These are phyloP conservation scores for Fusarium chlamydosporum DNA, from an alignment of 2,329 filamentous ascomycete species.

Conservation along the genomic window DNA sequence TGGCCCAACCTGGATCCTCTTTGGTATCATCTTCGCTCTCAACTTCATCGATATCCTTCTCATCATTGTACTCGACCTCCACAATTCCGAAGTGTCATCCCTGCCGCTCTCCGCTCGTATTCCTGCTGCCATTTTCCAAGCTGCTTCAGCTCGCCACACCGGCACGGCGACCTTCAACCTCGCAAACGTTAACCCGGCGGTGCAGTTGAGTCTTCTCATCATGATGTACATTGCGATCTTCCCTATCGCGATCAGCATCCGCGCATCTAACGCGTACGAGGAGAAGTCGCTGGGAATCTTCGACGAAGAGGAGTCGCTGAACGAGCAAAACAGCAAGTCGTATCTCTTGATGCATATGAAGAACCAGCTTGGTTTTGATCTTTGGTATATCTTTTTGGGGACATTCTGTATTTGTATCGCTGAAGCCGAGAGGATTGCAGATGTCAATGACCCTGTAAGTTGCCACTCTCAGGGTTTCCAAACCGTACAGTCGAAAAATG, in stretches of 20 bases:
- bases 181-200: conserved; percentile 63
- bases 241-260: conserved; percentile 72
- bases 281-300: conserved; percentile 74
- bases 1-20: conserved; percentile 70
- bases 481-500: too few species aligned
- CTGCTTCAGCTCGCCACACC: conserved; percentile 62
- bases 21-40: conserved; percentile 63
- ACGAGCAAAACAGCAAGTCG: conserved; percentile 47
- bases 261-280: conserved; percentile 72
- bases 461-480: accelerated
- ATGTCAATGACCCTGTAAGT: conserved; percentile 44
- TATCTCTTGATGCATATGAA: conserved; percentile 53
- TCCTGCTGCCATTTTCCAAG: conserved; percentile 71
- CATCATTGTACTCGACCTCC: conserved; percentile 65
- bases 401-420: conserved; percentile 55
- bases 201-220: conserved; percentile 70
- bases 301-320: conserved; percentile 35
- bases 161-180: conserved; percentile 66
- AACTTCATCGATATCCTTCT: conserved; percentile 69
- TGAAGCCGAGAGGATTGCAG: conserved; percentile 43
- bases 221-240: conserved; percentile 77
- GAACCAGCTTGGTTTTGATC: conserved; percentile 57
- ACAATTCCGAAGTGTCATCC: conserved; percentile 62
- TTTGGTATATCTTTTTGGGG: conserved; percentile 59
- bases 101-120: conserved; percentile 58